phyloP scores from a whole-genome alignment of 2,329 filamentous ascomycete genomes.

The Penicillium sp. region DNA sequence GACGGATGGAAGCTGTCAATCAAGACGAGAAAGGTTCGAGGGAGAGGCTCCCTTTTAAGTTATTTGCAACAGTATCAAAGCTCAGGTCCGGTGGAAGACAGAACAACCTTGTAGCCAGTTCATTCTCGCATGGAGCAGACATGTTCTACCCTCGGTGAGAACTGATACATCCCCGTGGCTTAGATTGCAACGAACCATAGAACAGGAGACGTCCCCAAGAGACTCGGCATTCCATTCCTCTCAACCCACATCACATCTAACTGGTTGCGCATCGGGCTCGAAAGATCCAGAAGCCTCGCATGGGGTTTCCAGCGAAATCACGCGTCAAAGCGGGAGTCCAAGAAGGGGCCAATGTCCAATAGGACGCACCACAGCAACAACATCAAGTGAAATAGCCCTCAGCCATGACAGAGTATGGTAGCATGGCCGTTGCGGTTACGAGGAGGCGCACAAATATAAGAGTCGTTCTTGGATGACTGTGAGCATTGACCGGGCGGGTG shows the following conservation, averaged over 20 bases:
- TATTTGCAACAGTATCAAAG: background rate
- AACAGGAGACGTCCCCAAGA: background rate
- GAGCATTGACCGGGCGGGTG: background rate
- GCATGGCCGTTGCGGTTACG: background rate
- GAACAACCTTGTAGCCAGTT: background rate
- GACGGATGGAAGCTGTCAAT: background rate
- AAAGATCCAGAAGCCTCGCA: no score
- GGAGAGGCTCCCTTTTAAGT: slow-evolving; percentile 2
- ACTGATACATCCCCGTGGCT: background rate
- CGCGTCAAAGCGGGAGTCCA: background rate
- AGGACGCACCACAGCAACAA: no score
- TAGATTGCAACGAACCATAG: background rate
- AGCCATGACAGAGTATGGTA: background rate
- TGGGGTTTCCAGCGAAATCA: background rate
- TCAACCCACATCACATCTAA: background rate
- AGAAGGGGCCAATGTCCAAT: background rate
- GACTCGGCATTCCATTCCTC: background rate
- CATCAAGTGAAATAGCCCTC: background rate
- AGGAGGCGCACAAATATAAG: background rate
- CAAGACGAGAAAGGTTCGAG: background rate
- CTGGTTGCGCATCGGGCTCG: background rate
- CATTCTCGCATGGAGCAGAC: background rate
- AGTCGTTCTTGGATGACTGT: no score
- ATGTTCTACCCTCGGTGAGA: background rate
- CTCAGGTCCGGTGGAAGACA: background rate